These are phyloP conservation scores for Copromyces sp. DNA, from an alignment of 495 filamentous ascomycete species.

Conservation along the genomic window DNA sequence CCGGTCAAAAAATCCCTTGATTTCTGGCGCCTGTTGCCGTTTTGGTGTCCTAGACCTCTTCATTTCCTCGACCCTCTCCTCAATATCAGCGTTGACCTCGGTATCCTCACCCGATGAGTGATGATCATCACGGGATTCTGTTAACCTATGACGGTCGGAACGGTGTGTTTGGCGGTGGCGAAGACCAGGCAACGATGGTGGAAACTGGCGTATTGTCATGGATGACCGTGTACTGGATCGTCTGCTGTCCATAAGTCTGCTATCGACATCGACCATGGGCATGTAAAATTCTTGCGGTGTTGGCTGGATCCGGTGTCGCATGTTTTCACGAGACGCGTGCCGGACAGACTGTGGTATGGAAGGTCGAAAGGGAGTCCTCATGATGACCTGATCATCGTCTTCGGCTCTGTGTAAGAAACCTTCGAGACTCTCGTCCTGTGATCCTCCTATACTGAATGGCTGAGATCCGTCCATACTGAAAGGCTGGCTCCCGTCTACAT, in stretches of 20 bases:
- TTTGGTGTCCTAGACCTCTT: neutral
- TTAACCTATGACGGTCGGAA: neutral
- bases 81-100: neutral
- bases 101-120: neutral
- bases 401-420: constrained; percentile 33
- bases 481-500: constrained; percentile 25
- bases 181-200: constrained; percentile 11
- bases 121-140: neutral
- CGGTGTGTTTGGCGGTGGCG: constrained; percentile 17
- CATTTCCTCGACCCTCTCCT: neutral
- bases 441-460: constrained; percentile 25
- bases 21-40: neutral
- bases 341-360: constrained; percentile 30
- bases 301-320: constrained; percentile 25
- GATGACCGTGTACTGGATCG: constrained; percentile 17
- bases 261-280: constrained; percentile 28
- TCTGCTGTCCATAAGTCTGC: constrained; percentile 7
- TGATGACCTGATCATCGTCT: constrained; percentile 32
- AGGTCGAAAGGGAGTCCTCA: constrained; percentile 34
- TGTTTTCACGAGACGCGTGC: constrained; percentile 19
- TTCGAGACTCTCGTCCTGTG: constrained; percentile 37
- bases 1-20: neutral
- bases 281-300: constrained; percentile 26
- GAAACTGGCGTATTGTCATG: constrained; percentile 8
- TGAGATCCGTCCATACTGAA: constrained; percentile 22